Percentiles rank a stretch among this genome's conserved stretches.
Conservation (phyloP, 257 asterid species). For the Nicotiana undulata region DNA sequence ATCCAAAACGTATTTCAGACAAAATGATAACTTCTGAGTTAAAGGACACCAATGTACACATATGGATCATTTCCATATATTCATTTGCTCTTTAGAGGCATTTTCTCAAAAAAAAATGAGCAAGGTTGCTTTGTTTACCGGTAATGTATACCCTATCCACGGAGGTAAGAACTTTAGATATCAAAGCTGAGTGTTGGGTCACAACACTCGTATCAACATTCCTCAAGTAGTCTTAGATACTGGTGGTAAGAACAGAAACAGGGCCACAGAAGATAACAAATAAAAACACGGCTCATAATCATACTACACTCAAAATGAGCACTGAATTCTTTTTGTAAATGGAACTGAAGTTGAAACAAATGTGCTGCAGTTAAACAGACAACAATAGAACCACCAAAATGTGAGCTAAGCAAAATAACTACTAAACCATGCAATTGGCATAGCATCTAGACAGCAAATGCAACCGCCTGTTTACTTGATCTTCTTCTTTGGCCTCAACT, state of each 20-base stretch:
- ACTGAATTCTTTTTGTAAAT: not conserved
- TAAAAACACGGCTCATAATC: not conserved
- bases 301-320: not conserved
- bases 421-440: not conserved
- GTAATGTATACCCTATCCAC: not conserved
- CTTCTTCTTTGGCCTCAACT: constrained; percentile 21
- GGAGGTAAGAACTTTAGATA: not conserved
- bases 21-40: constrained; percentile 10
- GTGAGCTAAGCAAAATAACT: not conserved
- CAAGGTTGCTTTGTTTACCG: not conserved
- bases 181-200: not conserved
- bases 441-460: not conserved
- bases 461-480: constrained; percentile 4
- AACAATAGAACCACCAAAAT: not conserved
- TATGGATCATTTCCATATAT: not conserved
- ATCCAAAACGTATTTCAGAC: constrained; percentile 88
- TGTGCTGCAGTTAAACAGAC: not conserved
- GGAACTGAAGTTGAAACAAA: not conserved
- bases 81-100: not conserved
- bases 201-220: not conserved
- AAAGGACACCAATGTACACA: not conserved
- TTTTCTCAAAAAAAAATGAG: no score
- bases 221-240: not conserved
- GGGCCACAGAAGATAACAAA: not conserved
- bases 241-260: not conserved